These are phyloP conservation scores for Leishmania guyanensis DNA, from an alignment of 208 protist genomes.

Conservation along the genomic window DNA sequence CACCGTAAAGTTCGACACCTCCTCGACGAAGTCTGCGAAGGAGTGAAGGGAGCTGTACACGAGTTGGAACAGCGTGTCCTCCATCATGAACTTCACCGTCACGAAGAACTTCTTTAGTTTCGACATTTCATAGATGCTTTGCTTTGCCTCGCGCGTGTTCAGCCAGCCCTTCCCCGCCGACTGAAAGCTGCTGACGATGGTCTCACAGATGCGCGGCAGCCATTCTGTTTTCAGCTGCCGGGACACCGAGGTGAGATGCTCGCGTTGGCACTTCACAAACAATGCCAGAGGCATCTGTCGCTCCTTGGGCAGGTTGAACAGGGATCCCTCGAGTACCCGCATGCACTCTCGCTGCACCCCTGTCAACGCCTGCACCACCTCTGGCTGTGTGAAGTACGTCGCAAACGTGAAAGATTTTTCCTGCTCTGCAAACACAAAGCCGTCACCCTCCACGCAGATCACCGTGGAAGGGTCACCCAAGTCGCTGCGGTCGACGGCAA, in stretches of 20 bases:
- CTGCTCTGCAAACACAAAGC: constrained; percentile 77
- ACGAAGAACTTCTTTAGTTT: constrained; percentile 98
- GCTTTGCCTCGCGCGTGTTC: constrained; percentile 94
- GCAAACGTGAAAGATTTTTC: constrained; percentile 90
- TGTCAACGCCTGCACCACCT: constrained; percentile 91
- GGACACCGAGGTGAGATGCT: constrained; percentile 70
- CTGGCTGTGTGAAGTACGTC: constrained; percentile 94
- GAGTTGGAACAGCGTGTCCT: constrained; percentile 93
- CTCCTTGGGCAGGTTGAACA: constrained; percentile 91
- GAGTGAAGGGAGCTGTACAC: constrained; percentile 88
- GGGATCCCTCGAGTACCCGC: constrained; percentile 84
- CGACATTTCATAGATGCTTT: constrained; percentile 97
- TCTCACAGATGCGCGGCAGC: constrained; percentile 88
- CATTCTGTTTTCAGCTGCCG: constrained; percentile 92
- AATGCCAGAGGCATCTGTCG: constrained; percentile 89
- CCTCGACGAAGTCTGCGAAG: constrained; percentile 92
- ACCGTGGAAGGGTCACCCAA: constrained; percentile 61
- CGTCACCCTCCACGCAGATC: constrained; percentile 52
- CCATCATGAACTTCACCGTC: constrained; percentile 98
- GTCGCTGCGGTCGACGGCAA: constrained; percentile 68
- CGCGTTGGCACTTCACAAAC: constrained; percentile 83
- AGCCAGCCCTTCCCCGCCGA: constrained; percentile 98
- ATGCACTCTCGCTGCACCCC: constrained; percentile 89
- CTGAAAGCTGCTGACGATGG: constrained; percentile 86
- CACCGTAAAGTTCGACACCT: constrained; percentile 90